Conservation (phyloP, 139 green algal species). For the Microglena sp. region DNA sequence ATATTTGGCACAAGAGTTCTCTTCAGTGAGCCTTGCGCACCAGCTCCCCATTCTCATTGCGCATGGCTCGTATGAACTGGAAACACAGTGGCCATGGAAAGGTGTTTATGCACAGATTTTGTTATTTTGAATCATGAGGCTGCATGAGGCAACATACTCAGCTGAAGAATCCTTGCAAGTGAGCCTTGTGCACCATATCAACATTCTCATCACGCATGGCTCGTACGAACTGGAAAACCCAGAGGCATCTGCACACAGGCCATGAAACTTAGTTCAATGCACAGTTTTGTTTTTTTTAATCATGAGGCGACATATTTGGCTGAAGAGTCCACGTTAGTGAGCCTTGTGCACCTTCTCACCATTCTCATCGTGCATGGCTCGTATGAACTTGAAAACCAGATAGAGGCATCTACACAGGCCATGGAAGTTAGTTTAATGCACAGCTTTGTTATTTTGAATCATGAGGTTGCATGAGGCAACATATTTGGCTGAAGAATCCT, state of each 20-base stretch:
- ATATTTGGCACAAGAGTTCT: slow-evolving; percentile 94
- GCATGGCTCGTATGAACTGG: slow-evolving; percentile 95
- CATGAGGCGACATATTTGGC: slow-evolving; percentile 90
- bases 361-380: slow-evolving; percentile 85
- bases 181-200: slow-evolving; percentile 86
- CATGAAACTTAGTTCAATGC: no score
- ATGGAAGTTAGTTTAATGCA: no score
- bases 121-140: no score
- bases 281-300: no score
- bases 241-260: slow-evolving; percentile 94
- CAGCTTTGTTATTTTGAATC: no score
- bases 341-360: slow-evolving; percentile 90
- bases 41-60: slow-evolving; percentile 82
- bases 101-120: no score
- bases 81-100: no score
- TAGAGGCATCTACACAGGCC: slow-evolving; percentile 75
- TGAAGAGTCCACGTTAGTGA: slow-evolving; percentile 94
- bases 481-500: slow-evolving; percentile 95
- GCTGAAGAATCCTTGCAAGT: slow-evolving; percentile 93
- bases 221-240: slow-evolving; percentile 93
- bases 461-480: no score
- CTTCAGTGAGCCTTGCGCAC: slow-evolving; percentile 87
- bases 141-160: slow-evolving; percentile 93
- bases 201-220: slow-evolving; percentile 88
- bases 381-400: slow-evolving; percentile 96